Evolutionary conservation across 805 yeast genomes (phyloP).

Genomic region (Lipomyces spencermartinsiae): DNA sequence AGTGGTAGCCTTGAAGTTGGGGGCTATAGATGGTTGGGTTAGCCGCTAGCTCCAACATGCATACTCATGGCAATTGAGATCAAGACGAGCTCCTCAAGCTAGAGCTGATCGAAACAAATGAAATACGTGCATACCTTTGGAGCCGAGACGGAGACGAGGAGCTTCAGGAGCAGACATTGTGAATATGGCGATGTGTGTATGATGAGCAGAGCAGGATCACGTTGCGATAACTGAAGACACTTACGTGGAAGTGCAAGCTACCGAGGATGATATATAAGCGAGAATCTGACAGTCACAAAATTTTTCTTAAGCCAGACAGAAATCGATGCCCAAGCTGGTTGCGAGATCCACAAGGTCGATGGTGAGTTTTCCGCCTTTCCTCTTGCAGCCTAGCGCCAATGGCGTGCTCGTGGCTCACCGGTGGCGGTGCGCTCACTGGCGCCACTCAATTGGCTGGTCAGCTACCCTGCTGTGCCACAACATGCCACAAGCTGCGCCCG

Average conservation of each 20-base stretch:
- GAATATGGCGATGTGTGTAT: not conserved
- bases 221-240: no score
- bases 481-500: not conserved
- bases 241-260: no score
- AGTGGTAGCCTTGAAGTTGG: slow-evolving; percentile 84
- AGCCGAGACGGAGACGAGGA: slow-evolving; percentile 26
- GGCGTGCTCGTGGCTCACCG: not conserved
- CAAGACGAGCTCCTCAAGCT: not conserved
- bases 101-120: not conserved
- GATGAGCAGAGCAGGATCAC: not conserved
- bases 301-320: no score
- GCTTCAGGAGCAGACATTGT: slow-evolving; percentile 4
- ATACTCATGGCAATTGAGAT: not conserved
- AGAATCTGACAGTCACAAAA: not conserved
- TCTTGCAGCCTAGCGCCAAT: not conserved
- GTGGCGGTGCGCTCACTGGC: not conserved
- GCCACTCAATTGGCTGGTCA: not conserved
- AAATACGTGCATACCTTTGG: slow-evolving; percentile 6
- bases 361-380: not conserved
- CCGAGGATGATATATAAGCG: not conserved
- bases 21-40: slow-evolving; percentile 57
- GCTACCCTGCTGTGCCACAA: not conserved
- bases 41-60: not conserved
- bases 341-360: not conserved
- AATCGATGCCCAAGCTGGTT: no score